Evolutionary conservation across 2,329 filamentous ascomycete genomes (phyloP), one percentile per base, ranked within the genome.

Genomic region (Rutstroemia sp.): DNA sequence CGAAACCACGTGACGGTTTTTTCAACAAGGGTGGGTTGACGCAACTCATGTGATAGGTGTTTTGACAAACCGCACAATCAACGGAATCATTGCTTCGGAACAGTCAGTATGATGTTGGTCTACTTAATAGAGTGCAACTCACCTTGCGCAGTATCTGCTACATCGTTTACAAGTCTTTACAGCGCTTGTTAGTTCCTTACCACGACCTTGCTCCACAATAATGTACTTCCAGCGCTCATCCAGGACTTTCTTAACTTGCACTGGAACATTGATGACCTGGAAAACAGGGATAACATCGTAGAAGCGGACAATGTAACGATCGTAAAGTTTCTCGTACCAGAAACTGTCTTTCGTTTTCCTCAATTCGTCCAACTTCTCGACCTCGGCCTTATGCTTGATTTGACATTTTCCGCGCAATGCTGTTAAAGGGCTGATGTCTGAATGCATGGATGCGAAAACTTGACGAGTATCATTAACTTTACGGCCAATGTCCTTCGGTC

Each of bases 1-100:
- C 94, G 73, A 99, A 99, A 41, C 94, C 94, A 72, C 94, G 87
- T 48, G 92, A 96, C 19, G 94, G 94, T 73, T 99, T 99, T 73
- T 96, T 99, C 53, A 91, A 80, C 60, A 99, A 73, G 39, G 92
- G 90, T 42, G 94, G 94, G 59, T 88, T 87, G 56, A 99, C 94
- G 71, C 94, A 99, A 67, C 92, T 89, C 92, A 99, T 97, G 75
- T 99, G 94, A 73, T 96, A 99, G 14, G 92, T 97, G 71, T 91
- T 86, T 69, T 86, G 83, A 72, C 94, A 99, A 55, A 96, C 91
- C 46, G 92, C 94, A 72, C 94, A 99, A 71, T 97, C 92, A 23
- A 97, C 94, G 41, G 94, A 97, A 74, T 97, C 90, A 70, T 89
- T 87, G 67, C 89, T 95, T 44, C 30, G 37, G 21, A 41, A n/a